Evolutionary conservation across 768 basidiomycete genomes (phyloP).

Genomic region (Gloeostereum incarnatum): DNA sequence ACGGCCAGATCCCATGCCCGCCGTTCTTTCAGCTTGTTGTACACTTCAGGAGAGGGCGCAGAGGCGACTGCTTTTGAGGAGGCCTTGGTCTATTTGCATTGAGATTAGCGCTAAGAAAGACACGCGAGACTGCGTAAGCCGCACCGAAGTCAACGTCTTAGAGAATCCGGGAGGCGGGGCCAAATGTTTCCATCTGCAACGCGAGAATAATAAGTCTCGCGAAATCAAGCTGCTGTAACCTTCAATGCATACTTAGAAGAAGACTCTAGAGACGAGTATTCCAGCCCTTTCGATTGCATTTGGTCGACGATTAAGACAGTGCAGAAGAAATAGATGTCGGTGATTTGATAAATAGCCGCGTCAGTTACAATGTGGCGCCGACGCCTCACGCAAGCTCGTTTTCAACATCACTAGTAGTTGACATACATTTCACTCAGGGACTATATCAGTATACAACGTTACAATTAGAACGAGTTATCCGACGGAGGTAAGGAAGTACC

Average conservation of each 20-base stretch:
- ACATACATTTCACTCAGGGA: too few species aligned
- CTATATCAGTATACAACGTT: too few species aligned
- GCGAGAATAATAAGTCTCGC: neutral
- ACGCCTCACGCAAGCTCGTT: too few species aligned
- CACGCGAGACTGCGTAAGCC: slow-evolving; percentile 10
- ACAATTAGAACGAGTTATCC: too few species aligned
- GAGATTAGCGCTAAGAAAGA: slow-evolving; percentile 30
- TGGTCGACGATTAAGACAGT: too few species aligned
- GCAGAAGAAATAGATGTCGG: too few species aligned
- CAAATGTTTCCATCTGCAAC: slow-evolving; percentile 51
- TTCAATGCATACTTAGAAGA: slow-evolving; percentile 23
- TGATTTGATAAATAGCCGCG: too few species aligned
- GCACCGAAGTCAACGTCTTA: slow-evolving; percentile 29
- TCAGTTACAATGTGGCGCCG: too few species aligned
- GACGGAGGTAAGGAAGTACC: too few species aligned
- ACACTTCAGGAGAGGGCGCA: slow-evolving; percentile 31
- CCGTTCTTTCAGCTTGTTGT: slow-evolving; percentile 62
- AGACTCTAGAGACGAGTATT: slow-evolving; percentile 31
- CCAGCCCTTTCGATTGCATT: slow-evolving; percentile 15
- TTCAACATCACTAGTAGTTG: too few species aligned
- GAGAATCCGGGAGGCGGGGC: slow-evolving; percentile 65
- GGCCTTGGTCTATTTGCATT: slow-evolving; percentile 36
- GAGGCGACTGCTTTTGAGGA: slow-evolving; percentile 20
- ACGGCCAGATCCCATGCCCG: slow-evolving; percentile 84
- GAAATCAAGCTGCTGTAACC: neutral